These are phyloP conservation scores for Ascomycota sp. DNA, from an alignment of 2,329 filamentous ascomycete genomes.

Conservation along the genomic window DNA sequence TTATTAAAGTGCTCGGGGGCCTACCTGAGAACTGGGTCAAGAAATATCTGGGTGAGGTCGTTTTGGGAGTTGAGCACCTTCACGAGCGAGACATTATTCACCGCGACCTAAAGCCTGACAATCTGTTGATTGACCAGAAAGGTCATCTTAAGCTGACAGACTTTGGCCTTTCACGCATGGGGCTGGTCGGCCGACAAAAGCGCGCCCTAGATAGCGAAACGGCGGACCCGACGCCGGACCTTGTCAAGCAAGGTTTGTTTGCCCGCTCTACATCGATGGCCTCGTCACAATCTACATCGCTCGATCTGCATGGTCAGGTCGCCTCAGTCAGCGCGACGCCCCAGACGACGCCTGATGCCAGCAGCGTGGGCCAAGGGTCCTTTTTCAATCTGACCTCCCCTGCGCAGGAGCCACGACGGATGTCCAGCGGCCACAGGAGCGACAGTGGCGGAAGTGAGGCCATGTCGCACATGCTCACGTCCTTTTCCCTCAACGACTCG, in stretches of 20 bases:
- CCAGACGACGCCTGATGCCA: constrained; percentile 55
- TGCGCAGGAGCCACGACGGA: constrained; percentile 39
- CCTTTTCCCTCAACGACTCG: constrained; percentile 51
- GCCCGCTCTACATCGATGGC: constrained; percentile 65
- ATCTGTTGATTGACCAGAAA: constrained; percentile 88
- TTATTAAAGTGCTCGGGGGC: constrained; percentile 85
- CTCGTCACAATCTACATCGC: constrained; percentile 82
- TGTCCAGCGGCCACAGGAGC: constrained; percentile 60
- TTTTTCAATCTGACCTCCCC: constrained; percentile 62
- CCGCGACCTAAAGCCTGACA: constrained; percentile 91
- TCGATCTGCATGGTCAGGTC: constrained; percentile 56
- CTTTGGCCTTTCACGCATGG: constrained; percentile 94
- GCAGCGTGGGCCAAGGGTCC: constrained; percentile 58
- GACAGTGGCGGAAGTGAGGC: constrained; percentile 85
- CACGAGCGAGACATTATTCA: constrained; percentile 92
- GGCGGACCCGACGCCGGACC: constrained; percentile 72
- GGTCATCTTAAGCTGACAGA: constrained; percentile 94
- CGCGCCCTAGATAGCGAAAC: constrained; percentile 60
- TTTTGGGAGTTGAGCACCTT: constrained; percentile 90
- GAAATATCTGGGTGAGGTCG: constrained; percentile 90
- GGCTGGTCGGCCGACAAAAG: constrained; percentile 88
- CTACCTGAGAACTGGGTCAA: constrained; percentile 95
- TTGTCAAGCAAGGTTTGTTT: constrained; percentile 84
- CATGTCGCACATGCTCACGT: constrained; percentile 61
- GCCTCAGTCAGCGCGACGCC: constrained; percentile 73